Percentiles rank a stretch among this genome's conserved stretches.
Conservation (phyloP, 305 asterid species). For the Fraxinus dipetala region DNA sequence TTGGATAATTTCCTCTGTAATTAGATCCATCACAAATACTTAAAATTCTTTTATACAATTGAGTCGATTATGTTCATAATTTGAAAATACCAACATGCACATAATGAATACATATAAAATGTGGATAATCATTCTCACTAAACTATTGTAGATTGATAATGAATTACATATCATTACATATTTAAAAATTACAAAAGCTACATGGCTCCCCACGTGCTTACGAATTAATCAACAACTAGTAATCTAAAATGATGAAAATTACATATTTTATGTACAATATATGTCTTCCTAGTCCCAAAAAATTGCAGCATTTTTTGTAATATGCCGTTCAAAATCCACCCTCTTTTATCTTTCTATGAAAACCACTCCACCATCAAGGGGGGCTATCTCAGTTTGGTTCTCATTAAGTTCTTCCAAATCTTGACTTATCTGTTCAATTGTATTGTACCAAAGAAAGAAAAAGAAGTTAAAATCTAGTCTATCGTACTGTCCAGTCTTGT, state of each 20-base stretch:
- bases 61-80: too few relatives aligned
- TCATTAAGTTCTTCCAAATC: background rate
- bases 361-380: background rate
- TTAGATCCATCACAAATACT: too few relatives aligned
- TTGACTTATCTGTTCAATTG: background rate
- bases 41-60: too few relatives aligned
- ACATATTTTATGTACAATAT: constrained; percentile 26
- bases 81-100: background rate
- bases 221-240: background rate
- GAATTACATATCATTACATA: constrained; percentile 7
- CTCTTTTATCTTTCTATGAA: background rate
- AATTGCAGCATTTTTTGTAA: constrained; percentile 34
- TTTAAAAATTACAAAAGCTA: background rate
- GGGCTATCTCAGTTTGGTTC: background rate
- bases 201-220: background rate
- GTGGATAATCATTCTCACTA: background rate
- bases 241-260: background rate
- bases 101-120: background rate
- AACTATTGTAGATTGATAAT: background rate
- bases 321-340: constrained; percentile 22
- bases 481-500: background rate
- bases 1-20: too few relatives aligned
- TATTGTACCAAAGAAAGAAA: background rate
- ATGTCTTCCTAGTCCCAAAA: constrained; percentile 28
- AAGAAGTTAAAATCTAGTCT: background rate